Evolutionary conservation across 768 basidiomycete species (phyloP).

Genomic region (Crucibulum laeve): DNA sequence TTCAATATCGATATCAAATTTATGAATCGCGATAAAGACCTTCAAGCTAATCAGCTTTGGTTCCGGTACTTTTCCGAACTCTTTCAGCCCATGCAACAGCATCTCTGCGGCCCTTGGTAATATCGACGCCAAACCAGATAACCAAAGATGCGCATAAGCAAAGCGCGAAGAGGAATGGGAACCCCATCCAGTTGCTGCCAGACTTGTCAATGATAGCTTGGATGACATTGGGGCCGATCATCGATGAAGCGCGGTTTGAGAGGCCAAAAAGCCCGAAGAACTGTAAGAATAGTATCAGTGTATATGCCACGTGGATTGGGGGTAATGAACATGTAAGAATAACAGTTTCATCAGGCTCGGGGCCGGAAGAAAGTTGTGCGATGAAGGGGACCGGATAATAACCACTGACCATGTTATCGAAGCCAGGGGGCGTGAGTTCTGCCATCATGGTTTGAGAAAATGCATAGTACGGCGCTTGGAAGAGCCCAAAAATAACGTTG

Average conservation of each 20-base stretch:
- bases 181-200: conserved; percentile 78
- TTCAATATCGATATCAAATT: neutral
- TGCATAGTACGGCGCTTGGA: conserved; percentile 86
- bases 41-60: no score
- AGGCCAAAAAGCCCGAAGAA: conserved; percentile 88
- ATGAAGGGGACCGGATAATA: neutral
- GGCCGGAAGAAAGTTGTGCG: no score
- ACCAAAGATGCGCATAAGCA: conserved; percentile 62
- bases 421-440: conserved; percentile 82
- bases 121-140: conserved; percentile 75
- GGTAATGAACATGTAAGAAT: no score
- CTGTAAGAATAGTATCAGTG: conserved; percentile 26
- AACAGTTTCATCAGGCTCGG: no score
- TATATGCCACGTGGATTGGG: no score
- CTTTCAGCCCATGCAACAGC: conserved; percentile 54
- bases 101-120: conserved; percentile 57
- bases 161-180: conserved; percentile 78
- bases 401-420: conserved; percentile 61
- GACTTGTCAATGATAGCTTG: conserved; percentile 75
- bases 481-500: conserved; percentile 74
- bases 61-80: conserved; percentile 8
- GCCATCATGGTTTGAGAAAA: conserved; percentile 88
- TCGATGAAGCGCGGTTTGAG: conserved; percentile 80
- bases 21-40: no score
- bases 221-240: conserved; percentile 84